Percentiles rank a stretch among this genome's conserved stretches.
These are phyloP conservation scores for Backusella parvicylindrica DNA, from an alignment of 192 early-diverging fungal genomes.

Conservation along the genomic window DNA sequence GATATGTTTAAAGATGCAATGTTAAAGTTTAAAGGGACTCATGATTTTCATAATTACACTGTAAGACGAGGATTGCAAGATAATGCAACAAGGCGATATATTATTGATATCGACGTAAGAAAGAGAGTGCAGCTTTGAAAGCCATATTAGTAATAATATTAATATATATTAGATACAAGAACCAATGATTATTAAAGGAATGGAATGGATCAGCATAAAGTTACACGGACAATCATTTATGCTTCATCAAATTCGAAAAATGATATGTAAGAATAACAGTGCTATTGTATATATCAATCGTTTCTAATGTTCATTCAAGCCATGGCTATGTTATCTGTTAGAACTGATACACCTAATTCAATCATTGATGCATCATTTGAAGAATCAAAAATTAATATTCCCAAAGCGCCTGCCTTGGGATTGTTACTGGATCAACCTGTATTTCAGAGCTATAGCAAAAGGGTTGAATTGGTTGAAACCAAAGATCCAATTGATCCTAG, in stretches of 20 bases:
- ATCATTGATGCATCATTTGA: conserved; percentile 69
- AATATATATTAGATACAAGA: conserved; percentile 41
- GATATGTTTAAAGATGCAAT: conserved; percentile 65
- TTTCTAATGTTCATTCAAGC: conserved; percentile 18
- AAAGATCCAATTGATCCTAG: conserved; percentile 51
- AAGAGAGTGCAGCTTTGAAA: not conserved
- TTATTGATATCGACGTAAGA: conserved; percentile 72
- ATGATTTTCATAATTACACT: conserved; percentile 97
- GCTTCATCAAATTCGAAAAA: conserved; percentile 99
- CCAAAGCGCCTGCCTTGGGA: conserved; percentile 93
- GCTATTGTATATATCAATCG: not conserved
- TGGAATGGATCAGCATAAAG: conserved; percentile 90
- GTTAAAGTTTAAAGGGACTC: conserved; percentile 75
- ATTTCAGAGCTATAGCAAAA: conserved; percentile 66
- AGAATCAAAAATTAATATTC: conserved; percentile 82
- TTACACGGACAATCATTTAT: conserved; percentile 97
- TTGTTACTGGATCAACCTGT: conserved; percentile 79
- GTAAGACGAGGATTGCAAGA: conserved; percentile 75
- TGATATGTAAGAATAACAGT: conserved; percentile 75
- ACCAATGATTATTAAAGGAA: conserved; percentile 60
- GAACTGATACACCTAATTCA: conserved; percentile 63
- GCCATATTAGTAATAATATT: not conserved
- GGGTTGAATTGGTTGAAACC: conserved; percentile 30
- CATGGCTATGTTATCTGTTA: conserved; percentile 79
- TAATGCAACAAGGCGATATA: conserved; percentile 72